Percentiles rank a stretch among this genome's conserved stretches.
These are phyloP conservation scores for Tolypocladium tropicale DNA, from an alignment of 2,329 filamentous ascomycete species.

Conservation along the genomic window DNA sequence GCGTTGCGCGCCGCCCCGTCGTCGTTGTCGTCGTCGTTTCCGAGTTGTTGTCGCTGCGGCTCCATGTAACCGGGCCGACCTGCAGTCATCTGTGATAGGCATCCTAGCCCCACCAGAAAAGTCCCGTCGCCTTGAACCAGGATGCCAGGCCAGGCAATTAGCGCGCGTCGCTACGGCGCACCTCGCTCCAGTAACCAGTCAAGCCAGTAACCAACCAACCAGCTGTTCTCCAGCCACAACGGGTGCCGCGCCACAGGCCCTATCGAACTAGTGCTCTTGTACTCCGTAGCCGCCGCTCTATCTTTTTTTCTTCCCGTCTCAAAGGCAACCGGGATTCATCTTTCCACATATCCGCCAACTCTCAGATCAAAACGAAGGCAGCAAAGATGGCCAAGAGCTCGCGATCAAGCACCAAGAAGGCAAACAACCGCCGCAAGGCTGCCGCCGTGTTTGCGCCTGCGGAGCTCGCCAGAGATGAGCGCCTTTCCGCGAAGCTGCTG, in stretches of 20 bases:
- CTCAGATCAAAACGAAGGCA: too few species aligned
- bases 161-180: too few species aligned
- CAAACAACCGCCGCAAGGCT: slow-evolving; percentile 74
- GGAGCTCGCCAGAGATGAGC: slow-evolving; percentile 67
- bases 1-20: background rate
- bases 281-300: background rate
- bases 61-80: background rate
- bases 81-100: background rate
- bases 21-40: background rate
- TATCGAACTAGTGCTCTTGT: background rate
- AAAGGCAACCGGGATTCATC: too few species aligned
- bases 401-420: slow-evolving; percentile 68
- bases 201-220: too few species aligned
- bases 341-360: too few species aligned
- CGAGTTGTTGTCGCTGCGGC: background rate
- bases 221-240: slow-evolving; percentile 2
- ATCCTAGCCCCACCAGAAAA: background rate
- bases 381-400: slow-evolving; percentile 76
- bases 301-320: slow-evolving; percentile 5
- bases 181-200: too few species aligned
- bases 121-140: background rate
- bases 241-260: background rate
- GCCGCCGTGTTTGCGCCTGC: slow-evolving; percentile 74
- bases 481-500: slow-evolving; percentile 76
- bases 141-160: too few species aligned